Evolutionary conservation across 208 protist genomes (phyloP), one percentile per base, ranked within the genome.

Genomic region (Leishmania lainsoni): DNA sequence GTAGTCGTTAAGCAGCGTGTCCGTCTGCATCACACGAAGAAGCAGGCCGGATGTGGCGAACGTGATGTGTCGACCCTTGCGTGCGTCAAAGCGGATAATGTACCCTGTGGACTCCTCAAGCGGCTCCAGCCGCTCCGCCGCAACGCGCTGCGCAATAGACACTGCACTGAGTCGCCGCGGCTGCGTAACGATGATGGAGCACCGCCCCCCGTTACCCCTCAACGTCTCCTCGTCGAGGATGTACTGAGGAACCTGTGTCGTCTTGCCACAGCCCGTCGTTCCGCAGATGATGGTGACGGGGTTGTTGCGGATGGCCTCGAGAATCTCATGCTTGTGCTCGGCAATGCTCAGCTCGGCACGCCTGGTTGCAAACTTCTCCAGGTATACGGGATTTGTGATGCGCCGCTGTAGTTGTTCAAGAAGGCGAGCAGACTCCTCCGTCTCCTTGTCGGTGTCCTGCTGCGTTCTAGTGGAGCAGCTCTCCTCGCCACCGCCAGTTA

Each of bases 31-130:
- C 83, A 99, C 87, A 68, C 99, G 96, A 45, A 99, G 91, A n/a
- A 99, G 81, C 83, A 99, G 97, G 87, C 99, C 99, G 80, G 99
- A 97, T 4, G 99, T 99, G 92, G 98, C 98, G 83, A 99, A 99
- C 80, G 99, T 99, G 66, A 99, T 99, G 73, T 94, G 87, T 3
- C 97, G 99, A 5, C 98, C 93, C 2, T 83, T 78, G 10, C 86
- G 89, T 72, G 98, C 91, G 77, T 99, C 99, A 81, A 99, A 99
- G 81, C 99, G 97, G 85, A 99, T 99, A 0, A 86, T 90, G 86
- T 99, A 99, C 26, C 99, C 99, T 32, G 99, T 98, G 58, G 99
- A 95, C 14, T 99, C 91, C 48, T 99, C 99, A 8, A 99, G 71
- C 5, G 66, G 35, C 84, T 99, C 99, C 42, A 99, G 92, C 29